Evolutionary conservation across 1,284 basidiomycete species (phyloP), one percentile per base, ranked within the genome.

Genomic region (Anthracocystis setariae): DNA sequence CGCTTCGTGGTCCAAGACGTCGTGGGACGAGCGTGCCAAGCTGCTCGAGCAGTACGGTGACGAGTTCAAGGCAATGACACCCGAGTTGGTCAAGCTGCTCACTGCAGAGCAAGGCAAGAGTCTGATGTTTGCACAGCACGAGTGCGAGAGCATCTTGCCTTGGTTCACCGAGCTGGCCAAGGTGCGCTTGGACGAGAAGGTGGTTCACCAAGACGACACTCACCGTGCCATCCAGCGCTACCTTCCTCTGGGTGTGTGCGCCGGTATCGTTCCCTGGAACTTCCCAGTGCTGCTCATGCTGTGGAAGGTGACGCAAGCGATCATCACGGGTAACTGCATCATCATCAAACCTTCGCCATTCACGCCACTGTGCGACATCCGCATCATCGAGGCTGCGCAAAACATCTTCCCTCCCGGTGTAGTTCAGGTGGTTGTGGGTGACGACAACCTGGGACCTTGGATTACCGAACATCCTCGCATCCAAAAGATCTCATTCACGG

Each of bases 341-440:
- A 69, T 74, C 65, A 57, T 74, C 69, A 74, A 74, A 55, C 69
- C 73, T 12, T 64, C 64, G 23, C 69, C 69, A 24, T 73, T 73
- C 56, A 74, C 73, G 12, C 73, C 73, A 23, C 58, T 74, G 13
- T 68, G 58, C 29, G 61, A 63, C 46, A 60, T 74, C 18, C 51
- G 66, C 12, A 69, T 74, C 40, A 54, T 74, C 46, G 59, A 68
- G 35, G 50, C 60, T 13, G 68, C 64, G 7, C 68, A 74, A 33
- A 63, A 68, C 44, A 20, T 64, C 47, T 67, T 74, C 44, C 73
- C 73, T 25, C 60, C 69, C 13, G 73, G 73, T 47, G 68, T 74
- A 1, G 44, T 74, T 3, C 64, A 73, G 47, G 57, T 66, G 37
- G 59, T 74, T 27, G 50, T 60, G 17, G 73, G 73, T 46, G 73